A percentile compares a stretch with the other conserved stretches of the same genome.
phyloP scores from a whole-genome alignment of 2,329 filamentous ascomycete species.

The Colletotrichum horii region DNA sequence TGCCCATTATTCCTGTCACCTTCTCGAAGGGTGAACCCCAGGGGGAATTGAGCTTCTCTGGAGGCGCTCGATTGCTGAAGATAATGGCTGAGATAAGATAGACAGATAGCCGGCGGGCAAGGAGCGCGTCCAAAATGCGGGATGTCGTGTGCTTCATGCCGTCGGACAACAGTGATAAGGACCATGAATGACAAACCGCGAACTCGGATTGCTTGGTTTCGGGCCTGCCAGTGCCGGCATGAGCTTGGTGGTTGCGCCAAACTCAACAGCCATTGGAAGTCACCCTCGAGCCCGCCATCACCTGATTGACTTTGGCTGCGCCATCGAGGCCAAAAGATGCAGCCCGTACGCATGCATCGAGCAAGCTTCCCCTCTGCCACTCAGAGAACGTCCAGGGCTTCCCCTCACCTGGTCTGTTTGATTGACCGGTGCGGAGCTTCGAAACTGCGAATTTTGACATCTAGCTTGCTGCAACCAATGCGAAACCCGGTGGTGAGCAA shows the following conservation, averaged over 20 bases:
- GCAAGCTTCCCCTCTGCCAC: neutral
- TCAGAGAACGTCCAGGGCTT: neutral
- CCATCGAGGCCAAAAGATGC: neutral
- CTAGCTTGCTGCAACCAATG: neutral
- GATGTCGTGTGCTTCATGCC: neutral
- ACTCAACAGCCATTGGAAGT: neutral
- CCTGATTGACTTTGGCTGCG: constrained; percentile 14
- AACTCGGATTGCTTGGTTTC: neutral
- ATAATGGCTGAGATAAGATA: neutral
- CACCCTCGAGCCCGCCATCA: neutral
- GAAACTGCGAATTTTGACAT: neutral
- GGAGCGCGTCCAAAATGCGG: neutral
- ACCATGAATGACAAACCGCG: neutral
- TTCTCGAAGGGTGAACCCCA: constrained; percentile 10
- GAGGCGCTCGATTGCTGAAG: neutral
- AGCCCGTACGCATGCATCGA: neutral
- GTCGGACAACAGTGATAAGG: neutral
- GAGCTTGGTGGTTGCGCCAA: neutral
- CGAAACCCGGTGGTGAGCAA: neutral
- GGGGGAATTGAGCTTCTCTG: neutral
- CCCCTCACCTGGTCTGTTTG: neutral
- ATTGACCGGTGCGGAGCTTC: constrained; percentile 14
- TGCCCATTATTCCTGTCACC: neutral
- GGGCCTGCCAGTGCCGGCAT: neutral
- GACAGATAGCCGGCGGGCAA: neutral